Conservation (phyloP, 1,284 basidiomycete species). For the Rhodotorula sp. region DNA sequence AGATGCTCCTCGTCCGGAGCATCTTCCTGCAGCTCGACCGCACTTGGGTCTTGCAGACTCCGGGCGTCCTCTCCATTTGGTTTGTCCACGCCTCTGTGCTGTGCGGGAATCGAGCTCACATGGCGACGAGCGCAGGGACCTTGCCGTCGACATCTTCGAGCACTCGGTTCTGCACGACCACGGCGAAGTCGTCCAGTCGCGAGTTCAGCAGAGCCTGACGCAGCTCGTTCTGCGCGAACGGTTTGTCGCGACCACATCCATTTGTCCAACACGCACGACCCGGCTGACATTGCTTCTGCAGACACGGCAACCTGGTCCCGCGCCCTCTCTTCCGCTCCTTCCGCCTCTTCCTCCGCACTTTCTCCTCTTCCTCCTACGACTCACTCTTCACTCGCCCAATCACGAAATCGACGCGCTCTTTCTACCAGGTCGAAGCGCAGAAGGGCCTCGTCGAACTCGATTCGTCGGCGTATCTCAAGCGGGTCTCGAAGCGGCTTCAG, state of each 20-base stretch:
- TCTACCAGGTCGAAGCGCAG: conserved; percentile 30
- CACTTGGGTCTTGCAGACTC: conserved; percentile 41
- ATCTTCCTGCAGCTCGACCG: conserved; percentile 47
- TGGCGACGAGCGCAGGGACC: conserved; percentile 38
- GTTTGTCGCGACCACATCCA: conserved; percentile 13
- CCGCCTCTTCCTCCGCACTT: conserved; percentile 36
- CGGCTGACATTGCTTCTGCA: conserved; percentile 6
- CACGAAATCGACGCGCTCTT: conserved; percentile 30
- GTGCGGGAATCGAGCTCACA: not conserved
- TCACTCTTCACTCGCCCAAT: conserved; percentile 23
- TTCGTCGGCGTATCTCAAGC: conserved; percentile 58
- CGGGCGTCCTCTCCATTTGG: conserved; percentile 43
- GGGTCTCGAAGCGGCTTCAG: conserved; percentile 56
- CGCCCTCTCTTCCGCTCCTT: conserved; percentile 35
- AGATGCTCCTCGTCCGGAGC: conserved; percentile 44
- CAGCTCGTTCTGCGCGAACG: conserved; percentile 41
- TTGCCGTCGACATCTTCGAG: conserved; percentile 46
- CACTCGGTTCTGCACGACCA: conserved; percentile 39
- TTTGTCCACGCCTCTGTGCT: conserved; percentile 8
- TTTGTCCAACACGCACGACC: too few relatives aligned
- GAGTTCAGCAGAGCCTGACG: conserved; percentile 7
- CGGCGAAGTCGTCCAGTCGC: conserved; percentile 2
- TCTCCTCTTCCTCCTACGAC: conserved; percentile 30
- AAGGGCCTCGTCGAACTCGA: conserved; percentile 19
- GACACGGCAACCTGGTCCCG: conserved; percentile 34